Conservation (phyloP, 345 rosid genomes). For the Capsella bursapastoris region DNA sequence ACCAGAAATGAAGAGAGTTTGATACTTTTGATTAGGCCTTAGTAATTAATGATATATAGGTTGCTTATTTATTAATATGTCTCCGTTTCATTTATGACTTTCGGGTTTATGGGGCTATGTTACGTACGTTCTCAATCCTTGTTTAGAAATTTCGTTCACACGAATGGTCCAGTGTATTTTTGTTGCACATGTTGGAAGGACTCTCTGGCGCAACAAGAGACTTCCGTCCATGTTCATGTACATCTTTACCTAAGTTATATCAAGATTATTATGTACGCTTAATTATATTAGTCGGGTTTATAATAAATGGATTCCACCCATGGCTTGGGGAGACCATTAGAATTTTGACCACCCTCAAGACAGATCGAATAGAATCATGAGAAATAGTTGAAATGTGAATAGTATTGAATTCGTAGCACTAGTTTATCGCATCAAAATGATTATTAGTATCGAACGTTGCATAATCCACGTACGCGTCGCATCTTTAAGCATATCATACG, state of each 20-base stretch:
- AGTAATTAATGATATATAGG: not conserved
- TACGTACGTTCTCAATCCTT: not conserved
- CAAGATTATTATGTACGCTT: not conserved
- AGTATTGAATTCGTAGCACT: conserved; percentile 20
- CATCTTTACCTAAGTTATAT: not conserved
- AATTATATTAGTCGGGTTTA: not conserved
- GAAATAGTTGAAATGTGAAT: conserved; percentile 16
- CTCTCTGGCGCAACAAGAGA: not conserved
- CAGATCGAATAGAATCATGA: conserved; percentile 14
- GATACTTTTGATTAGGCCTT: not conserved
- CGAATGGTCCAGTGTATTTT: not conserved
- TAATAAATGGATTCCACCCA: not conserved
- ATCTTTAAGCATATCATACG: not conserved
- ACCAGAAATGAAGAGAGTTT: conserved; percentile 5
- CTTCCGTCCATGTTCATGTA: not conserved
- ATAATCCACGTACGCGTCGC: conserved; percentile 1
- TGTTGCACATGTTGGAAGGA: not conserved
- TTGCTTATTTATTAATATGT: not conserved
- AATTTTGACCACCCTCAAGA: conserved; percentile 10
- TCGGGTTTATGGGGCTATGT: conserved; percentile 4
- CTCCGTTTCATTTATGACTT: conserved; percentile 21
- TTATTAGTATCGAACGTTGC: conserved; percentile 17
- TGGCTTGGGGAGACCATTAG: conserved; percentile 11
- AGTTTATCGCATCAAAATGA: not conserved
- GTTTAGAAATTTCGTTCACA: conserved; percentile 20